Percentiles rank a stretch among this genome's conserved stretches.
Evolutionary conservation across 1,284 basidiomycete genomes (phyloP).

Genomic region (Xerocomus cyaneibrunnescens): DNA sequence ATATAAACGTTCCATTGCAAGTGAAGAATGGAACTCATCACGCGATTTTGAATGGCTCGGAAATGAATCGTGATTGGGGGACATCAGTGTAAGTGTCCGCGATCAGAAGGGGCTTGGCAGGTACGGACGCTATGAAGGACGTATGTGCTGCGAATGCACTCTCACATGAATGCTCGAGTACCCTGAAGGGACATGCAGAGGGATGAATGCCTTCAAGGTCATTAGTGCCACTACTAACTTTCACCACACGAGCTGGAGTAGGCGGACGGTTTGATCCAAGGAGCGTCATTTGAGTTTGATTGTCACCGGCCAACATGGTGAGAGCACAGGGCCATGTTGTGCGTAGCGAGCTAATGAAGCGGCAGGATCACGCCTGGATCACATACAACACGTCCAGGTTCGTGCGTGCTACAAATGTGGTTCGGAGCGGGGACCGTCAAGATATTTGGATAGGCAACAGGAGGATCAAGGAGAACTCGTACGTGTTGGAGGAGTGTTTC

Average conservation of each 20-base stretch:
- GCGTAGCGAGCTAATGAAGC: constrained; percentile 7
- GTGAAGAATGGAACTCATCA: neutral
- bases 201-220: neutral
- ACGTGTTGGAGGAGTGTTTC: neutral
- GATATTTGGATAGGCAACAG: neutral
- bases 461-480: neutral
- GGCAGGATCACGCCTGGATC: constrained; percentile 63
- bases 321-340: constrained; percentile 10
- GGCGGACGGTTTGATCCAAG: constrained; percentile 17
- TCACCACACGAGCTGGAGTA: neutral
- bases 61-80: neutral
- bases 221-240: neutral
- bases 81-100: neutral
- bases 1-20: constrained; percentile 42
- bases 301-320: constrained; percentile 55
- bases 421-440: neutral
- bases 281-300: neutral
- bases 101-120: neutral
- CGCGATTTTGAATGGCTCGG: neutral
- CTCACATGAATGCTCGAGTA: constrained; percentile 35
- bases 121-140: neutral
- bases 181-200: constrained; percentile 41
- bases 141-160: neutral
- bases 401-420: neutral
- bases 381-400: constrained; percentile 39